Evolutionary conservation across 2,329 filamentous ascomycete genomes (phyloP), one percentile per base, ranked within the genome.

Genomic region (Talaromyces sp.): DNA sequence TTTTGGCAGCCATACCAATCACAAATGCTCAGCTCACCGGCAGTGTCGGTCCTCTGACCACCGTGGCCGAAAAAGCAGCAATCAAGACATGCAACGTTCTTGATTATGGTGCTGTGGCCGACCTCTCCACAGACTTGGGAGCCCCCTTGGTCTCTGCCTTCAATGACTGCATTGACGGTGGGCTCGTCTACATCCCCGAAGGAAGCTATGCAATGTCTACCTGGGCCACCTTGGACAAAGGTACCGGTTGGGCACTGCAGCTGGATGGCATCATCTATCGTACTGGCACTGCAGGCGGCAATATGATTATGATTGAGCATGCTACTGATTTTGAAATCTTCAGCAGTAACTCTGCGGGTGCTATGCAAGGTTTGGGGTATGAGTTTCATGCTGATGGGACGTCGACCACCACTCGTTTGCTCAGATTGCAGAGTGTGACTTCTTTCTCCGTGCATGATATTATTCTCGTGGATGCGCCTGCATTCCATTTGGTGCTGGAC

Each of bases 291-390:
- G 78, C 69, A 5, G 78, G 70, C 6, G 82, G 82, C 1, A 84
- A 84, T 65, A 84, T 84, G 82, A 78, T 84, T 65, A 76, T 79
- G 81, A 82, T 75, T 60, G 74, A 81, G 65, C 78, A 82, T 64
- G 75, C 76, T 8, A 76, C 72, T 60, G 81, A 84, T 67, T 83
- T 85, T 59, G 83, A 85, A 67, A 66, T 85, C 62, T 84, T 83
- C 70, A 83, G 80, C 46, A 80, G 77, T 46, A 83, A 77, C 4
- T 81, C 80, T 14, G 75, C 77, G 63, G 83, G 82, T 61, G 82
- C 82, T 21, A 73, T 84, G 31, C 83, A 84, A 69, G 82, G 82
- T 25, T 77, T 78, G 55, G 82, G 82, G 28, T 84, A 82, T 68
- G 71, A 78, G 61, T 81, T 80, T 66, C 73, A 83, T 68, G 73